Evolutionary conservation across 495 filamentous ascomycete species (phyloP).

Genomic region (Cenococcum geophilum): DNA sequence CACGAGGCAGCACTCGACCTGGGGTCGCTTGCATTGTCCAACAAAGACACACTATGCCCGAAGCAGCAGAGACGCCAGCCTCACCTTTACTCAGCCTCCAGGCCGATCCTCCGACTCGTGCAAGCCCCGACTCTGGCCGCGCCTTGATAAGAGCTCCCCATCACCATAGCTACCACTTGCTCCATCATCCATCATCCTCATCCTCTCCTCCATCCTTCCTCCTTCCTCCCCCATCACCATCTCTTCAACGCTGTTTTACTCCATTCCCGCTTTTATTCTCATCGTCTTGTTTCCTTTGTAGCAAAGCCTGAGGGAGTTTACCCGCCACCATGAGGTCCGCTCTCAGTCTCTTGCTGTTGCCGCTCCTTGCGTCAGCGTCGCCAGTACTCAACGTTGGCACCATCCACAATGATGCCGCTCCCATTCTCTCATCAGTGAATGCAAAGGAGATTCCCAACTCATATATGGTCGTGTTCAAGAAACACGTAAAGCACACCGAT

Average conservation of each 20-base stretch:
- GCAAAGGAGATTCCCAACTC: conserved; percentile 76
- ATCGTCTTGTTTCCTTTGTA: conserved; percentile 27
- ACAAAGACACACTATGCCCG: too few species aligned
- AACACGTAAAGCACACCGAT: conserved; percentile 65
- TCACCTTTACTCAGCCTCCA: too few species aligned
- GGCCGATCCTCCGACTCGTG: too few species aligned
- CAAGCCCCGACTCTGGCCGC: not conserved
- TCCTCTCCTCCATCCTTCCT: conserved; percentile 6
- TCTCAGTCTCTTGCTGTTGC: conserved; percentile 58
- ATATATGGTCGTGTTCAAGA: conserved; percentile 98
- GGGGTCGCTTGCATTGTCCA: too few species aligned
- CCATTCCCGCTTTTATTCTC: not conserved
- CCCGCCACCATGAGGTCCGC: conserved; percentile 66
- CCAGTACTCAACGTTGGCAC: conserved; percentile 68
- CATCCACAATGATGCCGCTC: conserved; percentile 80
- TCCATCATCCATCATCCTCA: conserved; percentile 2
- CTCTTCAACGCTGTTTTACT: conserved; percentile 1
- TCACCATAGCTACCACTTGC: conserved; percentile 12
- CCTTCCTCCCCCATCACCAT: conserved; percentile 8
- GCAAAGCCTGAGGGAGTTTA: conserved; percentile 15
- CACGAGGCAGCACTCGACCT: too few species aligned
- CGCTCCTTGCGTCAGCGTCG: conserved; percentile 63
- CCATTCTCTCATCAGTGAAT: conserved; percentile 74
- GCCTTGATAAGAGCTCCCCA: conserved; percentile 22
- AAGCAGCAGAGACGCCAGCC: too few species aligned